phyloP scores from a whole-genome alignment of 352 stramenopile genomes.

The Thalassiosira mediterranea region DNA sequence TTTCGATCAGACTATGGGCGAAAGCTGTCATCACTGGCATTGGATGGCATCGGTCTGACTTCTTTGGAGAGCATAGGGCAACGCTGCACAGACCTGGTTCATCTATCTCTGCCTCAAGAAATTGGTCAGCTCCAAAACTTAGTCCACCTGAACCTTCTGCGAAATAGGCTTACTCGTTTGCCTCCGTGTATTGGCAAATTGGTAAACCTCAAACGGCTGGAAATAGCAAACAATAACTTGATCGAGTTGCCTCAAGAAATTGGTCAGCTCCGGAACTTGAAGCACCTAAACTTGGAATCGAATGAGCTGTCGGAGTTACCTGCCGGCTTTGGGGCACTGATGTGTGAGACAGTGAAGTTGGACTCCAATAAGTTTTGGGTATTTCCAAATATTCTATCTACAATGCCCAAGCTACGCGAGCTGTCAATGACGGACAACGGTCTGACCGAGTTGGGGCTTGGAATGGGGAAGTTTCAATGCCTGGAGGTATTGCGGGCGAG shows the following conservation, averaged over 20 bases:
- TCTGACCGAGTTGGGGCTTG: constrained; percentile 12
- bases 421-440: constrained; percentile 45
- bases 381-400: constrained; percentile 41
- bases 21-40: constrained; percentile 14
- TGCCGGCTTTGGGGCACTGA: constrained; percentile 31
- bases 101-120: constrained; percentile 32
- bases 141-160: constrained; percentile 40
- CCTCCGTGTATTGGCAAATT: constrained; percentile 52
- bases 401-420: constrained; percentile 28
- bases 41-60: constrained; percentile 38
- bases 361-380: constrained; percentile 53
- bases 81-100: constrained; percentile 35
- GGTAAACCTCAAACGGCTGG: constrained; percentile 37
- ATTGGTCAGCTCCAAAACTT: constrained; percentile 39
- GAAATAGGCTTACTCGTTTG: constrained; percentile 53
- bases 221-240: constrained; percentile 60
- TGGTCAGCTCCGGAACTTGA: constrained; percentile 28
- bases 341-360: constrained; percentile 41
- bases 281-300: constrained; percentile 53
- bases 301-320: constrained; percentile 51
- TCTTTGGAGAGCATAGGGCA: constrained; percentile 17
- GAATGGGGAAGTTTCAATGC: constrained; percentile 15
- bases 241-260: constrained; percentile 53
- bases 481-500: constrained; percentile 37
- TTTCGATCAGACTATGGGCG: constrained; percentile 24